Base-by-base conservation (phyloP, 257 asterid species). In the Fraxinus anomala region DNA sequence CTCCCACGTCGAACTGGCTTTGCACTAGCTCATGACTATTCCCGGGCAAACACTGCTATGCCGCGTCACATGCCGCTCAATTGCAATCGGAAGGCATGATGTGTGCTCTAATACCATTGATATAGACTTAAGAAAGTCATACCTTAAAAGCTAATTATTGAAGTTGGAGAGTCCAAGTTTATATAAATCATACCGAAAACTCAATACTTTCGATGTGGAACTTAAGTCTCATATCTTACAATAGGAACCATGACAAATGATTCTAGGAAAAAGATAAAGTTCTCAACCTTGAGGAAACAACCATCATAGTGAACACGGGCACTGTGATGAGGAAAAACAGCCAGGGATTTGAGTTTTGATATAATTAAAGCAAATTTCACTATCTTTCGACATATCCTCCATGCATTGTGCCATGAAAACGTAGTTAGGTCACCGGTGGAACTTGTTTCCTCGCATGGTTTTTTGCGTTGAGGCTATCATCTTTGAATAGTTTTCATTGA, bases 371-470 rank as follows among this genome's bases (percentile, higher is more conserved):
- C 82, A 78, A 72, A 33, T 40, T 14, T 61, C 10, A 24, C 82
- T 61, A 56, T 72, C 82, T 30, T 31, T 30, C 21, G 77, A 72
- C 10, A 78, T 21, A 72, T 78, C 73, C 26, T 78, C 82, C 82
- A 78, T 72, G 66, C 82, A 78, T 72, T 78, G 82, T 34, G 82
- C 77, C 73, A 72, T 73, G 36, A 10, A 72, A 72, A 78, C 75
- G 37, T 73, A 66, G 44, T 78, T 70, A 0, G 77, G 82, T 75
- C 67, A 0, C 28, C 39, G 2, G 8, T 78, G 11, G 77, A 72
- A 78, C 40, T 78, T 78, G 19, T 61, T 72, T 26, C 21, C 59
- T 19, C 3, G 6, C 8, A 78, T 72, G 16, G 11, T 75, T 13
- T 51, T 4, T 8, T 72, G 67, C 77, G 61, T 78, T 0, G 73